Conservation (phyloP, 805 yeast species). For the Helenozyma rhizophorensis region DNA sequence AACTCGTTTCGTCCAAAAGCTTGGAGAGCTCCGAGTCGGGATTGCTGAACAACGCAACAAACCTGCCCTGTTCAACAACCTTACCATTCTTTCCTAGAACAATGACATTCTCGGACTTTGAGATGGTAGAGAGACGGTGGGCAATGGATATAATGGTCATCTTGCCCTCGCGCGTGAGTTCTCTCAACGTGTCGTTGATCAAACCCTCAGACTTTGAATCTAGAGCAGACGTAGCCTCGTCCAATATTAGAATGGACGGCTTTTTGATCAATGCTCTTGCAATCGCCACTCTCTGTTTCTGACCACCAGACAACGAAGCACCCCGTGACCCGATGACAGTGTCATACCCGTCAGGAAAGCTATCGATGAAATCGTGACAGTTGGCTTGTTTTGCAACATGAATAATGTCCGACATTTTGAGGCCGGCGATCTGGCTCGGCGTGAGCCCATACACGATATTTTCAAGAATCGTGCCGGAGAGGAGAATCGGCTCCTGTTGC, state of each 20-base stretch:
- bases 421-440: constrained; percentile 26
- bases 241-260: constrained; percentile 60
- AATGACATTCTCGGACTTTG: constrained; percentile 40
- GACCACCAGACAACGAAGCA: constrained; percentile 66
- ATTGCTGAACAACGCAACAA: constrained; percentile 36
- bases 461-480: constrained; percentile 52
- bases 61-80: constrained; percentile 38
- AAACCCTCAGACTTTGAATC: constrained; percentile 49
- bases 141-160: constrained; percentile 44
- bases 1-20: constrained; percentile 34
- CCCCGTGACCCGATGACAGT: constrained; percentile 56
- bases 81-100: constrained; percentile 40
- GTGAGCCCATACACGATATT: constrained; percentile 53
- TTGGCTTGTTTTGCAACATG: constrained; percentile 50
- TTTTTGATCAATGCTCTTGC: constrained; percentile 68
- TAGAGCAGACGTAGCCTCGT: constrained; percentile 66
- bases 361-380: constrained; percentile 51
- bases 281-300: constrained; percentile 71
- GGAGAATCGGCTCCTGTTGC: constrained; percentile 58
- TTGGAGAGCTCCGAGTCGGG: constrained; percentile 39
- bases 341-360: constrained; percentile 58
- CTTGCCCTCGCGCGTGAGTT: constrained; percentile 32
- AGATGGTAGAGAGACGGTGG: constrained; percentile 41
- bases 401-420: constrained; percentile 39
- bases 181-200: constrained; percentile 38